Evolutionary conservation across 140 eudicot species (phyloP).

Genomic region (Stevia rebaudiana): DNA sequence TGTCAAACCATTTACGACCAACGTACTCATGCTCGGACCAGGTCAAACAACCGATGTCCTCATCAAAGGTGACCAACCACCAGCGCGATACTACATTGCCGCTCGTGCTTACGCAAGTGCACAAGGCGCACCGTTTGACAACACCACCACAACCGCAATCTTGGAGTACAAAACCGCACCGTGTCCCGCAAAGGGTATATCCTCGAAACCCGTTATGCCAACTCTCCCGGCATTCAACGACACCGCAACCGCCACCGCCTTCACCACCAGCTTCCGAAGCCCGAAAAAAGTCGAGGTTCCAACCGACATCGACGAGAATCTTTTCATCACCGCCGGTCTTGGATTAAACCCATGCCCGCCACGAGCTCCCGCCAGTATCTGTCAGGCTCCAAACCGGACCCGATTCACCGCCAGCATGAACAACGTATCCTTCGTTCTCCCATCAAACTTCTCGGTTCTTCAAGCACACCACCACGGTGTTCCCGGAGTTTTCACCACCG

Average conservation of each 20-base stretch:
- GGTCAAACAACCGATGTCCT: slow-evolving; percentile 96
- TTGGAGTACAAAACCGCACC: slow-evolving; percentile 69
- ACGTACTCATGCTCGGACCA: slow-evolving; percentile 82
- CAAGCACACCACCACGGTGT: slow-evolving; percentile 78
- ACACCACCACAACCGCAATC: slow-evolving; percentile 95
- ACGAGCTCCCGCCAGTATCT: slow-evolving; percentile 40
- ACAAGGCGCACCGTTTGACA: slow-evolving; percentile 81
- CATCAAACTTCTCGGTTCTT: slow-evolving; percentile 67
- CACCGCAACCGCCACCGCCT: slow-evolving; percentile 73
- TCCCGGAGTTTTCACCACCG: slow-evolving; percentile 81
- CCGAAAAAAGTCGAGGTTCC: slow-evolving; percentile 57
- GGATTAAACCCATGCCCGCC: slow-evolving; percentile 66
- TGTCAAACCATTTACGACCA: slow-evolving; percentile 84
- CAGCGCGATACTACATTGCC: slow-evolving; percentile 85
- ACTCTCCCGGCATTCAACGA: slow-evolving; percentile 77
- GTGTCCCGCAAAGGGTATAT: slow-evolving; percentile 44
- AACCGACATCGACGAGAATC: slow-evolving; percentile 53
- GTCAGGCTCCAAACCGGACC: slow-evolving; percentile 90
- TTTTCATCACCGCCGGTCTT: slow-evolving; percentile 72
- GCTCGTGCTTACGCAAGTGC: slow-evolving; percentile 84
- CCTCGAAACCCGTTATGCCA: slow-evolving; percentile 53
- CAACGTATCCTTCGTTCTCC: slow-evolving; percentile 73
- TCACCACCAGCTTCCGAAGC: slow-evolving; percentile 62
- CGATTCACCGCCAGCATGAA: slow-evolving; percentile 93
- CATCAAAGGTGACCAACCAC: slow-evolving; percentile 73